Percentiles rank a stretch among this genome's conserved stretches.
These are phyloP conservation scores for Aspergillus fijiensis DNA, from an alignment of 2,329 filamentous ascomycete species.

Conservation along the genomic window DNA sequence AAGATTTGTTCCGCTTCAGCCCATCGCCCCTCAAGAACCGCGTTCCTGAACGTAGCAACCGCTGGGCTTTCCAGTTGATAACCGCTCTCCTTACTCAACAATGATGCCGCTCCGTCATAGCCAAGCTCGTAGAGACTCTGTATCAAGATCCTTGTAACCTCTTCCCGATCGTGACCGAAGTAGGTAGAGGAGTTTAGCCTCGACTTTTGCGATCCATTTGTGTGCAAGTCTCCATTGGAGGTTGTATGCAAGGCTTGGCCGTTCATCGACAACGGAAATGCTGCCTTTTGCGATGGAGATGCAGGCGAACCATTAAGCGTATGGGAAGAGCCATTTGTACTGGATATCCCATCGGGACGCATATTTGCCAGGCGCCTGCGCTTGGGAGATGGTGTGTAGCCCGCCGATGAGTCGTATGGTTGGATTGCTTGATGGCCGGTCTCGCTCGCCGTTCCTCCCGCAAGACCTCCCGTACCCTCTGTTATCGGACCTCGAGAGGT, in stretches of 20 bases:
- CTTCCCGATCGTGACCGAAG: constrained; percentile 84
- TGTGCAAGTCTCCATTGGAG: constrained; percentile 40
- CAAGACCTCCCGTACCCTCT: constrained; percentile 23
- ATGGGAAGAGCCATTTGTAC: constrained; percentile 56
- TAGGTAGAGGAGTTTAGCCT: constrained; percentile 53
- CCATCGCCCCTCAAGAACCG: constrained; percentile 81
- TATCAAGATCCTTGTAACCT: constrained; percentile 88
- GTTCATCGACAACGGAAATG: constrained; percentile 52
- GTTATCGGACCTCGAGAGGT: constrained; percentile 23
- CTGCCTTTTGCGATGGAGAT: constrained; percentile 49
- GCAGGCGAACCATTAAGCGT: constrained; percentile 57
- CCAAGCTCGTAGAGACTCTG: constrained; percentile 88
- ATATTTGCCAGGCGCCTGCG: constrained; percentile 62
- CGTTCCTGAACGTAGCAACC: constrained; percentile 79
- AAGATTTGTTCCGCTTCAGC: constrained; percentile 78
- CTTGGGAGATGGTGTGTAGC: constrained; percentile 49
- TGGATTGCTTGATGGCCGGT: constrained; percentile 25
- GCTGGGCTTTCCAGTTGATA: constrained; percentile 82
- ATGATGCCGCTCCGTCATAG: constrained; percentile 73
- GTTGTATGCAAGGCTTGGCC: constrained; percentile 48
- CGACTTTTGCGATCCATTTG: constrained; percentile 41
- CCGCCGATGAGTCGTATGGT: constrained; percentile 30
- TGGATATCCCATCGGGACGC: constrained; percentile 60
- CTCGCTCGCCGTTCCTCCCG: constrained; percentile 29
- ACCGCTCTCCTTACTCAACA: constrained; percentile 77